phyloP scores from a whole-genome alignment of 2,329 filamentous ascomycete species.

The Escovopsis sp. region DNA sequence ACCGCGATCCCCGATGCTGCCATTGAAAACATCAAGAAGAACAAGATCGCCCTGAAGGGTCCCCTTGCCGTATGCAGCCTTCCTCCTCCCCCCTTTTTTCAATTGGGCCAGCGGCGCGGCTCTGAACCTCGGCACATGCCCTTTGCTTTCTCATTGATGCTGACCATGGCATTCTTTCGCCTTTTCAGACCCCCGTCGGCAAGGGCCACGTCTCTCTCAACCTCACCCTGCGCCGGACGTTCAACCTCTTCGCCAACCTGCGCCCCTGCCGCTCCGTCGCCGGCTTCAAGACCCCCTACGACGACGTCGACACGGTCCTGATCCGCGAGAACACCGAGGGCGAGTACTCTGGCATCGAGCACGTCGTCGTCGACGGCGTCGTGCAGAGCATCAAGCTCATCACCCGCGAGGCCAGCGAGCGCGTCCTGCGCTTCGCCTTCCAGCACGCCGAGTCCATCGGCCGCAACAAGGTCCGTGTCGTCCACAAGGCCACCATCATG shows the following conservation, averaged over 20 bases:
- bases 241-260: constrained; percentile 99
- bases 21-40: constrained; percentile 84
- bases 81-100: not conserved
- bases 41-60: constrained; percentile 96
- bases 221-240: constrained; percentile 93
- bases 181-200: constrained; percentile 68
- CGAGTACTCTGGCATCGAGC: constrained; percentile 98
- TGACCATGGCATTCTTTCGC: constrained; percentile 1
- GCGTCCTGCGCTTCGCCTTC: constrained; percentile 94
- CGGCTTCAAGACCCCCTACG: constrained; percentile 97
- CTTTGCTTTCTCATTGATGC: constrained; percentile 4
- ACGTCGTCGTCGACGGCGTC: constrained; percentile 92
- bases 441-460: constrained; percentile 90
- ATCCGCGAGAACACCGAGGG: constrained; percentile 99
- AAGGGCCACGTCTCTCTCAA: constrained; percentile 99
- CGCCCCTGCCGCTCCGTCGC: constrained; percentile 94
- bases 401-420: constrained; percentile 85
- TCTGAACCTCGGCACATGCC: not conserved
- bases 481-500: constrained; percentile 99
- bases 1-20: constrained; percentile 86
- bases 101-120: not conserved
- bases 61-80: constrained; percentile 64
- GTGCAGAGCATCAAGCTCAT: constrained; percentile 99
- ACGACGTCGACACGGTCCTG: constrained; percentile 89
- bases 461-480: constrained; percentile 90